These are phyloP conservation scores for Castanopsis chinensis DNA, from an alignment of 306 rosid genomes.

Conservation along the genomic window DNA sequence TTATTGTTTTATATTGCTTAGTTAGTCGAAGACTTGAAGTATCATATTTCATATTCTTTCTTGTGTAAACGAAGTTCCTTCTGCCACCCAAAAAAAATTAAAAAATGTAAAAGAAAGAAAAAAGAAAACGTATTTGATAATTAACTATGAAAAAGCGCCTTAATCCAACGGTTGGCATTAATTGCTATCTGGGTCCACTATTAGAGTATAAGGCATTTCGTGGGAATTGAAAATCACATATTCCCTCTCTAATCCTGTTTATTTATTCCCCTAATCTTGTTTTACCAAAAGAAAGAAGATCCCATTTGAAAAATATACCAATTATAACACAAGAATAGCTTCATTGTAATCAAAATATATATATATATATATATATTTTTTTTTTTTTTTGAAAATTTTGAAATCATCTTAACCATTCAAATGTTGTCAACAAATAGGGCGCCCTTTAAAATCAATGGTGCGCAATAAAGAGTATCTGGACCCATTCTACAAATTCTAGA, in stretches of 20 bases:
- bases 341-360: neutral
- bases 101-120: too few species aligned
- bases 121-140: too few species aligned
- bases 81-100: too few species aligned
- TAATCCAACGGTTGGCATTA: neutral
- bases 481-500: neutral
- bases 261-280: slow-evolving; percentile 1
- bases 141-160: neutral
- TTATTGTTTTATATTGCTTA: too few species aligned
- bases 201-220: neutral
- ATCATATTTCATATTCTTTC: too few species aligned
- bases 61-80: too few species aligned
- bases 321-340: neutral
- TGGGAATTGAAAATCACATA: slow-evolving; percentile 22
- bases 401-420: neutral
- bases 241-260: slow-evolving; percentile 30
- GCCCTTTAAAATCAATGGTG: neutral
- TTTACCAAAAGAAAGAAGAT: too few species aligned
- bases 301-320: neutral
- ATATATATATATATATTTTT: too few species aligned
- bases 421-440: neutral
- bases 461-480: neutral
- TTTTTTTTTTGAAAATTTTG: too few species aligned
- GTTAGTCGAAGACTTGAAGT: too few species aligned
- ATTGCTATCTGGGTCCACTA: neutral